Evolutionary conservation across 345 rosid genomes (phyloP).

Genomic region (Salix exigua): DNA sequence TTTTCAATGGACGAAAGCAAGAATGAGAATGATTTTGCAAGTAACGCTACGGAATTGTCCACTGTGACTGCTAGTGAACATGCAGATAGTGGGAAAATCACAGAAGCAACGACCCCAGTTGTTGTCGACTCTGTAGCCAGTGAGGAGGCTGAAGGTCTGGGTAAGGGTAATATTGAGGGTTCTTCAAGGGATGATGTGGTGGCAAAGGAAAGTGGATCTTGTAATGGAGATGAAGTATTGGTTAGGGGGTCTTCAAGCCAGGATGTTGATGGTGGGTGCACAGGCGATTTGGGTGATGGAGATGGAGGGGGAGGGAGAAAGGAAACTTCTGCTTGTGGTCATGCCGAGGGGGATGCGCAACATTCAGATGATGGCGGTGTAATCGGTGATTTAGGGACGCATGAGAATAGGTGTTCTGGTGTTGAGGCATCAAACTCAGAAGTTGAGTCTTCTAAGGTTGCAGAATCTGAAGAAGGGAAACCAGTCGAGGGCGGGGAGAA

Average conservation of each 20-base stretch:
- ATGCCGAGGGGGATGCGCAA: conserved; percentile 14
- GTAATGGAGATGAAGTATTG: conserved; percentile 37
- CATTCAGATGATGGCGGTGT: conserved; percentile 8
- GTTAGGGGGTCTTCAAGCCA: conserved; percentile 44
- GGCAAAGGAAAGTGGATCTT: conserved; percentile 25
- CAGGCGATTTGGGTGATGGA: conserved; percentile 19
- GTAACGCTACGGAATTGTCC: conserved; percentile 16
- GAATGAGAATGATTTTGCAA: conserved; percentile 11
- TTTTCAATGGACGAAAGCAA: conserved; percentile 28
- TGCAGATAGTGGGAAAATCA: conserved; percentile 21
- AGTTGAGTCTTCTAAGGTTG: conserved; percentile 1
- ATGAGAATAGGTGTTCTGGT: conserved; percentile 11
- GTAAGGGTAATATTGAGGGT: conserved; percentile 16
- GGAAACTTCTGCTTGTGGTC: conserved; percentile 13
- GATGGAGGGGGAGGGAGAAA: conserved; percentile 18
- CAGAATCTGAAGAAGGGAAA: conserved; percentile 12
- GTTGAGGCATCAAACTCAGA: conserved; percentile 7
- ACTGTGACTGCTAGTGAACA: conserved; percentile 16
- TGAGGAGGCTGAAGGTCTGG: conserved; percentile 15
- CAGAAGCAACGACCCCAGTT: not conserved
- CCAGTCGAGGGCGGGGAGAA: conserved; percentile 6
- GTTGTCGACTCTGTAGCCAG: conserved; percentile 12
- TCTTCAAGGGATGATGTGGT: conserved; percentile 9
- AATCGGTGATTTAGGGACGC: conserved; percentile 9
- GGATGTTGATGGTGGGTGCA: conserved; percentile 41